Conservation (phyloP, 2,329 filamentous ascomycete genomes). For the Anisogramma anomala region DNA sequence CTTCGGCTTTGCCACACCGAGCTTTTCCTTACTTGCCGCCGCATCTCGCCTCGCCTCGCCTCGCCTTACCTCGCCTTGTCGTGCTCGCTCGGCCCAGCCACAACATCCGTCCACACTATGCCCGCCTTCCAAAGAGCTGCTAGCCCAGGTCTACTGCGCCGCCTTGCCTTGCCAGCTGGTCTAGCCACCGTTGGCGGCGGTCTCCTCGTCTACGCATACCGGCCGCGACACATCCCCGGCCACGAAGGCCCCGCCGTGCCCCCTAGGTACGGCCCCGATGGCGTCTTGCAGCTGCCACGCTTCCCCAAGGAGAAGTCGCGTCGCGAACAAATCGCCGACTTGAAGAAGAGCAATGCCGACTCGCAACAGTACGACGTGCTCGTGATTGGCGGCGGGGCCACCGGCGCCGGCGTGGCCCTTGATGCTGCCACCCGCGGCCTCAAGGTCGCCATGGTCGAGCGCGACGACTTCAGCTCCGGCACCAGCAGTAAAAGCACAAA, state of each 20-base stretch:
- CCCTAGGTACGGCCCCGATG: slow-evolving; percentile 56
- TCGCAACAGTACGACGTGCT: slow-evolving; percentile 61
- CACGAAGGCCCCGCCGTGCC: slow-evolving; percentile 56
- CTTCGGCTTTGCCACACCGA: too few relatives aligned
- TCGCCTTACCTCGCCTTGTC: too few relatives aligned
- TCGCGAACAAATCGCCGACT: slow-evolving; percentile 51
- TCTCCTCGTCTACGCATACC: slow-evolving; percentile 43
- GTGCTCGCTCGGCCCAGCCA: too few relatives aligned
- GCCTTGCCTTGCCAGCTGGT: slow-evolving; percentile 32
- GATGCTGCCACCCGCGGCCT: slow-evolving; percentile 70
- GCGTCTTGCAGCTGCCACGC: slow-evolving; percentile 52
- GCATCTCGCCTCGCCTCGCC: too few relatives aligned
- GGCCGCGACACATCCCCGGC: slow-evolving; percentile 61
- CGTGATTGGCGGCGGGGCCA: slow-evolving; percentile 69
- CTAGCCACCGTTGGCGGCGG: slow-evolving; percentile 32
- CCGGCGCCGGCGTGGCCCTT: slow-evolving; percentile 68
- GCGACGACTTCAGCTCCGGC: slow-evolving; percentile 71
- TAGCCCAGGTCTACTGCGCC: slow-evolving; percentile 26
- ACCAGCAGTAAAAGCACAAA: slow-evolving; percentile 84
- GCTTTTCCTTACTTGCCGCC: too few relatives aligned
- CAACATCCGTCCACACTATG: slow-evolving; percentile 1
- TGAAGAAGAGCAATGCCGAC: slow-evolving; percentile 37
- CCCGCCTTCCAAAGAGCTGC: slow-evolving; percentile 17
- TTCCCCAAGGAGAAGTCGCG: slow-evolving; percentile 54
- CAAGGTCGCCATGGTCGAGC: slow-evolving; percentile 69